Evolutionary conservation across 2,329 filamentous ascomycete genomes (phyloP).

Genomic region (Aspergillus tubingensis): DNA sequence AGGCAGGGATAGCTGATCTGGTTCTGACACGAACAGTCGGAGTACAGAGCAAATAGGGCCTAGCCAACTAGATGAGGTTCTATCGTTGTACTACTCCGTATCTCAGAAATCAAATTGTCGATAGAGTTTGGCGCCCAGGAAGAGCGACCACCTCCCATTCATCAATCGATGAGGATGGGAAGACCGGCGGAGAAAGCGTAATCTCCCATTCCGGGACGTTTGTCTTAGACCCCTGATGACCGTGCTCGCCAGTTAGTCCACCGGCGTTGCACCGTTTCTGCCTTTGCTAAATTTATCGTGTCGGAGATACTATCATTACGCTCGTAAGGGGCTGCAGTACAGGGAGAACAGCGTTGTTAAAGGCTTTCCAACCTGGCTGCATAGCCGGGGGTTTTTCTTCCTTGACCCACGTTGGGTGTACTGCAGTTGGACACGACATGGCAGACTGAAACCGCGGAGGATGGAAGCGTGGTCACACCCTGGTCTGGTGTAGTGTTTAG

Average conservation of each 20-base stretch:
- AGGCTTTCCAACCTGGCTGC: not conserved
- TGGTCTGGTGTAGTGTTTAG: not conserved
- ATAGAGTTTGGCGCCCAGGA: not conserved
- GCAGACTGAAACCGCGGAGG: not conserved
- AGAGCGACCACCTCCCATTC: not conserved
- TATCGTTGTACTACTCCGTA: not conserved
- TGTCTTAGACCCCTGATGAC: slow-evolving; percentile 1
- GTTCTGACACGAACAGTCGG: not conserved
- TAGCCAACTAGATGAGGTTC: not conserved
- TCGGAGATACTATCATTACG: not conserved
- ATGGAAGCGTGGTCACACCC: not conserved
- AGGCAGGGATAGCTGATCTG: slow-evolving; percentile 2
- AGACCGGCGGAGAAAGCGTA: not conserved
- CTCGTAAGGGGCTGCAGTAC: not conserved
- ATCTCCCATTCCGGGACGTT: not conserved
- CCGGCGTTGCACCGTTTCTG: not conserved
- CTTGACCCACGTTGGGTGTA: not conserved
- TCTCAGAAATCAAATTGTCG: not conserved
- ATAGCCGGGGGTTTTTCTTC: not conserved
- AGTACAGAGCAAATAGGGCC: not conserved
- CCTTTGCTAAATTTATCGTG: not conserved
- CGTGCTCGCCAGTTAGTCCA: not conserved
- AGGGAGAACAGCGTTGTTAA: not conserved
- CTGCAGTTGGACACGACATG: slow-evolving; percentile 1
- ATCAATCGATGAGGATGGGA: not conserved